Evolutionary conservation across 768 basidiomycete species (phyloP).

Genomic region (Auriscalpium orientale): DNA sequence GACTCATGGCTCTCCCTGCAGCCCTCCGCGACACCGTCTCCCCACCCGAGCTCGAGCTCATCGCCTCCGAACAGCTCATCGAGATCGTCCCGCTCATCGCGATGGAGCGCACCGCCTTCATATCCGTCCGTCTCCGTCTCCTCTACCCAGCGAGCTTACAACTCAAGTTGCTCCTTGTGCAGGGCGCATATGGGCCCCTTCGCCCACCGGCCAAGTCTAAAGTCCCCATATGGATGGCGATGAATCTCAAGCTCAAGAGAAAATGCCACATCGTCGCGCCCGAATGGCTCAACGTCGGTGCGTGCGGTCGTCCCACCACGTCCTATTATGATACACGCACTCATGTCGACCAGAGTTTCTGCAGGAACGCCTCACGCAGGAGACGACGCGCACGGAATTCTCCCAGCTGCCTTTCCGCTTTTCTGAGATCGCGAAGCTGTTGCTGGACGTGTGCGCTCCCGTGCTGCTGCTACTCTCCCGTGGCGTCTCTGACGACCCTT

Average conservation of each 20-base stretch:
- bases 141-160: neutral
- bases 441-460: constrained; percentile 82
- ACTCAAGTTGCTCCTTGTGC: neutral
- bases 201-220: constrained; percentile 76
- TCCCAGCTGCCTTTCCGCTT: constrained; percentile 81
- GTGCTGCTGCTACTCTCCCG: neutral
- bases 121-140: constrained; percentile 51
- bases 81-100: constrained; percentile 84
- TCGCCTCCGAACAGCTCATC: constrained; percentile 77
- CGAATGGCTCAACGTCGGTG: constrained; percentile 82
- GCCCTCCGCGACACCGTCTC: constrained; percentile 64
- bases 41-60: constrained; percentile 81
- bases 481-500: neutral
- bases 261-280: constrained; percentile 92
- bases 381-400: constrained; percentile 69
- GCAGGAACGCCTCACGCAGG: constrained; percentile 63
- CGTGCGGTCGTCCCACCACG: constrained; percentile 19
- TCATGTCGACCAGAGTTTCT: constrained; percentile 54
- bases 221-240: constrained; percentile 95
- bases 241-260: constrained; percentile 88
- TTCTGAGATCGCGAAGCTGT: constrained; percentile 82
- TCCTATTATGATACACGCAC: neutral
- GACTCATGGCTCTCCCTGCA: constrained; percentile 68
- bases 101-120: constrained; percentile 88
- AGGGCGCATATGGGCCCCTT: constrained; percentile 93